phyloP scores from a whole-genome alignment of 2,329 filamentous ascomycete genomes.

The Trichoderma koningii region DNA sequence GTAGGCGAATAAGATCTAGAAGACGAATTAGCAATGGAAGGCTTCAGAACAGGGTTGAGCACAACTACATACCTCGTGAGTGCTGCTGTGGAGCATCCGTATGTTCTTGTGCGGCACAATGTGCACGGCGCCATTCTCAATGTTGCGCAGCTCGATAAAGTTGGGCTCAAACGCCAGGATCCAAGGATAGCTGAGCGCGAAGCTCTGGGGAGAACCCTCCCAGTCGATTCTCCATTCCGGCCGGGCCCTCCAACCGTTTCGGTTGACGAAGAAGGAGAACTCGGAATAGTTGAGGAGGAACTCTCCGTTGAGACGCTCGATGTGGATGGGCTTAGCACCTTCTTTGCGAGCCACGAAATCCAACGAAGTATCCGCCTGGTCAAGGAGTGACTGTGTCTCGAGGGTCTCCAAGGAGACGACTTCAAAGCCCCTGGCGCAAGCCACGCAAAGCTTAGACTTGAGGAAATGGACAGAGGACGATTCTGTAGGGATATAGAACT shows the following conservation, averaged over 20 bases:
- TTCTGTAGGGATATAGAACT: conserved; percentile 98
- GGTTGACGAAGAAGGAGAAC: conserved; percentile 98
- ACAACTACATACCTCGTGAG: conserved; percentile 76
- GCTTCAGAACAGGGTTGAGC: background rate
- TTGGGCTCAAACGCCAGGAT: conserved; percentile 96
- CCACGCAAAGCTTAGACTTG: conserved; percentile 93
- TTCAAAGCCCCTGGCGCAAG: conserved; percentile 93
- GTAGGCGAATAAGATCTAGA: conserved; percentile 92
- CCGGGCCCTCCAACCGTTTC: conserved; percentile 94
- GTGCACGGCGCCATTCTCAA: conserved; percentile 91
- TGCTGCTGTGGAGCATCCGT: conserved; percentile 95
- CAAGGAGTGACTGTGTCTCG: conserved; percentile 95
- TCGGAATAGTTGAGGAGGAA: conserved; percentile 98
- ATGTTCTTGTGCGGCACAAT: conserved; percentile 97
- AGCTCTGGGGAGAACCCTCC: conserved; percentile 90
- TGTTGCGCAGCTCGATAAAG: conserved; percentile 94
- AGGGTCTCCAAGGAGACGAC: conserved; percentile 95
- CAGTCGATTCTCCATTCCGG: conserved; percentile 97
- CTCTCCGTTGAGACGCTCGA: conserved; percentile 94
- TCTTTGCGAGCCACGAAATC: conserved; percentile 96
- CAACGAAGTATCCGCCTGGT: conserved; percentile 95
- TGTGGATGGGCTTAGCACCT: conserved; percentile 91
- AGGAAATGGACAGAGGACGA: conserved; percentile 98
- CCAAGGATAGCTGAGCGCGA: conserved; percentile 94
- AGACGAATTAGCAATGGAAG: conserved; percentile 22